phyloP scores from a whole-genome alignment of 2,329 filamentous ascomycete species.

The Ceratocystis huliohia region DNA sequence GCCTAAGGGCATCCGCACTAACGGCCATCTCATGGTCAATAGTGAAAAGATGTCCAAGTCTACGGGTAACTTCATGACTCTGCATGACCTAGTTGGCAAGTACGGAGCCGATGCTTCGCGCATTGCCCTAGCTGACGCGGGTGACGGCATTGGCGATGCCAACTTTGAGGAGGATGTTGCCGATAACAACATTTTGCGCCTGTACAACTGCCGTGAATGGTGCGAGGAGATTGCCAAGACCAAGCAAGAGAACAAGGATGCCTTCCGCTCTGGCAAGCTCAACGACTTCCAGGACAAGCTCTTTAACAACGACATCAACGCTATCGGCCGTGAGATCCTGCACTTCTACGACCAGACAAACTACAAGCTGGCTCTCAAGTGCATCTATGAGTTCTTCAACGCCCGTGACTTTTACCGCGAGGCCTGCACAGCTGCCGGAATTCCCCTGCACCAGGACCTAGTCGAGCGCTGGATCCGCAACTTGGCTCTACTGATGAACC shows the following conservation, averaged over 20 bases:
- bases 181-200: conserved; percentile 76
- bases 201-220: conserved; percentile 63
- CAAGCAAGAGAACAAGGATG: conserved; percentile 35
- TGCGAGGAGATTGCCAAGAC: conserved; percentile 73
- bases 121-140: conserved; percentile 85
- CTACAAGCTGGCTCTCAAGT: conserved; percentile 49
- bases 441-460: conserved; percentile 77
- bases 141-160: conserved; percentile 86
- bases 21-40: conserved; percentile 88
- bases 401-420: conserved; percentile 87
- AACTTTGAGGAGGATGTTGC: conserved; percentile 96
- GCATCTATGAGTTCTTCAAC: conserved; percentile 80
- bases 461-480: conserved; percentile 72
- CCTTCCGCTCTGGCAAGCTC: conserved; percentile 60
- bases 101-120: conserved; percentile 89
- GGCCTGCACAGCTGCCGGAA: conserved; percentile 58
- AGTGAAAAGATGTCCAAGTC: conserved; percentile 98
- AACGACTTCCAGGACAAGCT: conserved; percentile 74
- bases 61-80: conserved; percentile 91
- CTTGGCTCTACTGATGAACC: conserved; percentile 68
- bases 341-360: conserved; percentile 67
- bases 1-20: conserved; percentile 74
- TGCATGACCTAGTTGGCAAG: conserved; percentile 74
- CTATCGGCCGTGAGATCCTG: conserved; percentile 63
- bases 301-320: conserved; percentile 88